These are phyloP conservation scores for Plenodomus lindquistii DNA, from an alignment of 2,329 filamentous ascomycete genomes.

Conservation along the genomic window DNA sequence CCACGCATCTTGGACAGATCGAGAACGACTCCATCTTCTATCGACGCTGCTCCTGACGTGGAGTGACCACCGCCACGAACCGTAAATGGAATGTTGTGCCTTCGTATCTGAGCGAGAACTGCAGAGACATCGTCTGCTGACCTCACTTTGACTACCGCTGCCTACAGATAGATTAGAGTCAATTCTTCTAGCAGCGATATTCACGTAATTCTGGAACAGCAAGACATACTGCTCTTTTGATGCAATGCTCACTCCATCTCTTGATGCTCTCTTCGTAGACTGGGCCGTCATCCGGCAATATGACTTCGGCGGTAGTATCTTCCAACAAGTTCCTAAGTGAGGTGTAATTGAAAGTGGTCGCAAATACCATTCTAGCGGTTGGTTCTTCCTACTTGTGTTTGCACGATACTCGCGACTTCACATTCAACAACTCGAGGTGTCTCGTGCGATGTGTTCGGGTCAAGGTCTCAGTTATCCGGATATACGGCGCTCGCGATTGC, in stretches of 20 bases:
- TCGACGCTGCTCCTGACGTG: conserved; percentile 56
- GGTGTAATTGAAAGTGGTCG: conserved; percentile 14
- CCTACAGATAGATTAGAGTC: conserved; percentile 5
- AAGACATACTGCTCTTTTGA: conserved; percentile 30
- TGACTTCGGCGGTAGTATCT: conserved; percentile 21
- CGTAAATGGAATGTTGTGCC: conserved; percentile 52
- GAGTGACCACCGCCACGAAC: conserved; percentile 62
- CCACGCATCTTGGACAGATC: conserved; percentile 57
- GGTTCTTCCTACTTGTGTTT: not conserved
- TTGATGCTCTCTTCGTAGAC: conserved; percentile 31
- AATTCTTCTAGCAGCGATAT: not conserved
- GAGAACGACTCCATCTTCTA: conserved; percentile 59
- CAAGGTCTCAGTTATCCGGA: no score
- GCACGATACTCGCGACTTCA: no score
- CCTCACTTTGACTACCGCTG: conserved; percentile 25
- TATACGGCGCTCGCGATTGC: no score
- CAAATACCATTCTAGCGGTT: conserved; percentile 11
- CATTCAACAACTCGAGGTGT: no score
- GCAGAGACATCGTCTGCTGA: conserved; percentile 25
- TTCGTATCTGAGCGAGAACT: conserved; percentile 25
- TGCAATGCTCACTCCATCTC: conserved; percentile 35
- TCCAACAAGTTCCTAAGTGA: conserved; percentile 26
- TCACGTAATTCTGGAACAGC: not conserved
- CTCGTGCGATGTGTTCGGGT: no score
- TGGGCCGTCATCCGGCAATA: conserved; percentile 23